phyloP scores from a whole-genome alignment of 176 grass and related monocot species.

The Eremochloa ophiuroides region DNA sequence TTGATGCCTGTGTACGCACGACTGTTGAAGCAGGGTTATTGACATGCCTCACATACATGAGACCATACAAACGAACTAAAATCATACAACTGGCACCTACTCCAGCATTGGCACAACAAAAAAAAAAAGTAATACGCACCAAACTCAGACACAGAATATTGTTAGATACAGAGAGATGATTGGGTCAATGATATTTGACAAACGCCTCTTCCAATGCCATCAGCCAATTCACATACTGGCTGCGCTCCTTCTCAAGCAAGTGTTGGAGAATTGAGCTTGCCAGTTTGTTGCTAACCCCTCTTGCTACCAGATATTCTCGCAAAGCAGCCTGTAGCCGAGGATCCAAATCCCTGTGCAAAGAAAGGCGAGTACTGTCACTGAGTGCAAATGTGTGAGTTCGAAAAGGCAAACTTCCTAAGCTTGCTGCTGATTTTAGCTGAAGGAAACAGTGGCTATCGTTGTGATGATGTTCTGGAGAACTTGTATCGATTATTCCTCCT shows the following conservation, averaged over 20 bases:
- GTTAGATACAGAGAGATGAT: background rate
- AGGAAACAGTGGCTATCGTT: background rate
- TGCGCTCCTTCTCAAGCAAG: constrained; percentile 53
- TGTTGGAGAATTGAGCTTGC: constrained; percentile 40
- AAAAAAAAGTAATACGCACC: background rate
- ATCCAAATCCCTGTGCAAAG: constrained; percentile 51
- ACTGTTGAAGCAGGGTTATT: too few relatives aligned
- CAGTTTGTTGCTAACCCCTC: constrained; percentile 50
- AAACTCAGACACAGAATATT: background rate
- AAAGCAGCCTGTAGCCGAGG: constrained; percentile 42
- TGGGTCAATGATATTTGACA: constrained; percentile 18
- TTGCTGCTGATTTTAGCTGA: background rate
- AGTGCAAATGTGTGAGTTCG: background rate
- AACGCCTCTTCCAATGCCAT: constrained; percentile 35
- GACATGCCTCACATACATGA: too few relatives aligned
- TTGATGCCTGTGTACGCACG: too few relatives aligned
- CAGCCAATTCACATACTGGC: constrained; percentile 64
- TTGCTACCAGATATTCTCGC: constrained; percentile 48
- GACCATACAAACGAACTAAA: background rate
- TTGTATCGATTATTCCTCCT: background rate
- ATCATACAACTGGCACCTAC: background rate
- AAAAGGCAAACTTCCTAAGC: background rate
- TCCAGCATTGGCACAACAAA: background rate
- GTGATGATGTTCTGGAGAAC: background rate
- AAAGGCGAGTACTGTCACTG: background rate